Base-by-base conservation (phyloP, 208 protist species). In the Leptomonas pyrrhocoris region DNA sequence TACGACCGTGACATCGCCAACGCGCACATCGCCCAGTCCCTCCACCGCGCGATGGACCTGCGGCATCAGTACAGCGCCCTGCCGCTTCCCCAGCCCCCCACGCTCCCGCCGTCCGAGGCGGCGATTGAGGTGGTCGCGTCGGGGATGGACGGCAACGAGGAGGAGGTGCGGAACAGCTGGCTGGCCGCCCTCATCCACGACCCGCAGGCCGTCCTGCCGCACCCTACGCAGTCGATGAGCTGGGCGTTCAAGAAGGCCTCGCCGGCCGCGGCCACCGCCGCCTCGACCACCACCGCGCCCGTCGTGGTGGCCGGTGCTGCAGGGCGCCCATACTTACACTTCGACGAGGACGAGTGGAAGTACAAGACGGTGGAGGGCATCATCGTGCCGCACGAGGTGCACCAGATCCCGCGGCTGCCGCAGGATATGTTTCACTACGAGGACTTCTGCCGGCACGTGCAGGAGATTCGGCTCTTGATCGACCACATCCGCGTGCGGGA, bases 301-400 rank as follows among this genome's bases (percentile, higher is more conserved):
- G 45, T 38, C 21, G 58, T 55, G 27, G 43, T 50, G 11, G 54
- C 30, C 13, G 50, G 21, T 53, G 23, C 53, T 9, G 45, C 23
- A 19, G 54, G n/a, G n/a, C 31, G n/a, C 55, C 66, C 53, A 5
- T 59, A 69, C 27, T 36, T 76, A 19, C 55, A 59, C 49, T 94
- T 94, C 73, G 85, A 96, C 56, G 89, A 96, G 70, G 80, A 91
- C 31, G 92, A 96, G 76, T 96, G 92, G 89, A 94, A 89, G 81
- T 96, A 86, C 74, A 96, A 96, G 72, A 94, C 89, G 30, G 92
- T 96, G 25, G 92, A 94, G 64, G 92, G 92, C 65, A 73, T 96
- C 71, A 78, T 96, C 25, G 89, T 96, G 51, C 89, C 92, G 25
- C 89, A 96, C 68, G 87, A 93, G 63, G 87, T 94, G 40, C 92